Base-by-base conservation (phyloP, 352 stramenopile genomes). In the Pythium rhizo-oryzae region DNA sequence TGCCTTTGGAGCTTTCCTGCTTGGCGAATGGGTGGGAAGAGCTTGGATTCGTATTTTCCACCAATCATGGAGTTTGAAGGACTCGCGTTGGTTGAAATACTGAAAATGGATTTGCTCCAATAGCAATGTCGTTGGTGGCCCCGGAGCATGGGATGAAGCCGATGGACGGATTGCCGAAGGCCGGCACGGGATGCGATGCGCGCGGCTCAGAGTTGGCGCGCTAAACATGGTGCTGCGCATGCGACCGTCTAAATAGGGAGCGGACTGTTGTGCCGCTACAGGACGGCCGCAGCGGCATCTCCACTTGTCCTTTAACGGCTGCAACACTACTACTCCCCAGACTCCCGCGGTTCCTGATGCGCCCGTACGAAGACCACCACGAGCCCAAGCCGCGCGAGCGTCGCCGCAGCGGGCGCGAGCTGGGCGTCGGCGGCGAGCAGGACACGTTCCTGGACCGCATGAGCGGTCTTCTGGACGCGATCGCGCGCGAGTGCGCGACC, bases 21-120 rank as follows among this genome's bases (percentile, higher is more conserved):
- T 24, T 44, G 41, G 49, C 33, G 58, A 66, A 74, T 74, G 67
- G 67, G 55, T 74, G 60, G 67, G 67, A 74, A 74, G 53, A 65
- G 67, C 60, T 62, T 60, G 50, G 21, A 65, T 11, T 21, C 39
- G 8, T 6, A 46, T 41, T 74, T 69, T 74, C 15, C 3, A 62
- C 61, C 54, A 74, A 72, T 72, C 37, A 53, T 25, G 55, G 6
- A 19, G 1, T 9, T 9, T 1, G 16, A 61, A 19, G 16, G 7
- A 12, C 53, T 56, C 39, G 25, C 30, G 69, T 69, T 74, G 46
- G 67, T 44, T 62, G 18, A 63, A 66, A 74, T 50, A 49, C 6
- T 21, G 2, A 49, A 3, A 15, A 52, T 35, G 1, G 2, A 41
- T 68, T 69, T 65, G 51, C 33, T 23, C 59, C 58, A 72, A 65